Base-by-base conservation (phyloP, 2,329 filamentous ascomycete species). In the Fusarium begoniae region DNA sequence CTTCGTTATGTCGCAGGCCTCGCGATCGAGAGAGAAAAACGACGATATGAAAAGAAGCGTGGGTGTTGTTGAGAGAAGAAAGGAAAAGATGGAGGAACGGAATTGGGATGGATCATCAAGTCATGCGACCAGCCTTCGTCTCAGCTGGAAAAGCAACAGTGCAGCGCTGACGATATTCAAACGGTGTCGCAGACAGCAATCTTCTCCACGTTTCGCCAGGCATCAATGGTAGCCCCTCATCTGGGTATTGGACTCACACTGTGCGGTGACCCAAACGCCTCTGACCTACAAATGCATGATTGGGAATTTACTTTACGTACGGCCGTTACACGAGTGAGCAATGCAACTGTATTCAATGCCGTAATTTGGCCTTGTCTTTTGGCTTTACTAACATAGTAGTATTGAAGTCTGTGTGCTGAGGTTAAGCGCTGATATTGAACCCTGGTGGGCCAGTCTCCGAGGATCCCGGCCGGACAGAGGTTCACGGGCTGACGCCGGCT, bases 61-160 rank as follows among this genome's bases (percentile, higher is more conserved):
- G 26, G 30, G 20, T 63, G 40, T 53, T 35, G 38, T 45, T 37
- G 62, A 62, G 47, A 45, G 26, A 66, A 38, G 24, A 50, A 48
- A 32, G 24, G 30, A 26, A 32, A 62, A 50, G 45, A 44, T 32
- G 45, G 30, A 45, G 56, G 51, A 38, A 38, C 54, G 20, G 54
- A 47, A 48, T 32, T 58, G 48, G 48, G 55, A 74, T 60, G 26
- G 66, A 61, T 37, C 37, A 47, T 20, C 50, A 73, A 64, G 71
- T 74, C 72, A 74, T 74, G 72, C 72, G 72, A 74, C 71, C 59
- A 54, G 37, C 45, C 26, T 70, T 17, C 47, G 72, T 56, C 65
- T 71, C 70, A 72, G 71, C 55, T 73, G 35, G 41, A 22, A 51
- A 24, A 37, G 44, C 24, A 54, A 74, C 71, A 72, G 72, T 74